Base-by-base conservation (phyloP, 1,139 yeast genomes). In the Geotrichum carabidarum region DNA sequence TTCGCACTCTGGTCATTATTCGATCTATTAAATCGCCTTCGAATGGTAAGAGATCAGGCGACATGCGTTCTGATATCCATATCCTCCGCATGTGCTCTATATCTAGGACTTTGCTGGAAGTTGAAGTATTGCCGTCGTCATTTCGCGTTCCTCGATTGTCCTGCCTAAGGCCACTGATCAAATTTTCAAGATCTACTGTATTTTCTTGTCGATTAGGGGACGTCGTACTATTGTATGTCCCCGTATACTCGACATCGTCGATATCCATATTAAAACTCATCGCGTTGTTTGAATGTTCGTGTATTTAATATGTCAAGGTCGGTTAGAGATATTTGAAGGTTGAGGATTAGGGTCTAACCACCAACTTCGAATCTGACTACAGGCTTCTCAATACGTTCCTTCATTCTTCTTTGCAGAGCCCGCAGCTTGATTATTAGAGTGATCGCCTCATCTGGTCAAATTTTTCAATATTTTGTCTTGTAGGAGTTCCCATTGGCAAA, bases 31-130 rank as follows among this genome's bases (percentile, higher is more conserved):
- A 71, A 1, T 70, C 74, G 27, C 77, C 78, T 58, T 88, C 82
- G 65, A 85, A 91, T 0, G 85, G 87, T 38, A 91, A 73, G 12
- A 93, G 69, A 57, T 87, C 96, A 0, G 97, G 97, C 0, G 94
- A 77, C 78, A 82, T 82, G 56, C 96, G 75, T 67, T 93, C 99
- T 55, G 85, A 80, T 41, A 86, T 71, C 97, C 96, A 91, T 1
- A 83, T 81, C 38, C 75, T 77, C n/a, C 80, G 75, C 43, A 90
- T 72, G 42, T 70, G 71, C 41, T 71, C 66, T 57, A 57, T 46
- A 36, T 55, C 59, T 1, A 47, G 51, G 8, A 35, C 30, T 45
- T 36, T 45, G 6, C 49, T 22, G n/a, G 46, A 11, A 30, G 36
- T 36, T 18, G 44, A 6, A 22, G 27, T 3, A 22, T 22, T 22